phyloP scores from a whole-genome alignment of 2,329 filamentous ascomycete genomes.

The Aspergillus luchuensis region DNA sequence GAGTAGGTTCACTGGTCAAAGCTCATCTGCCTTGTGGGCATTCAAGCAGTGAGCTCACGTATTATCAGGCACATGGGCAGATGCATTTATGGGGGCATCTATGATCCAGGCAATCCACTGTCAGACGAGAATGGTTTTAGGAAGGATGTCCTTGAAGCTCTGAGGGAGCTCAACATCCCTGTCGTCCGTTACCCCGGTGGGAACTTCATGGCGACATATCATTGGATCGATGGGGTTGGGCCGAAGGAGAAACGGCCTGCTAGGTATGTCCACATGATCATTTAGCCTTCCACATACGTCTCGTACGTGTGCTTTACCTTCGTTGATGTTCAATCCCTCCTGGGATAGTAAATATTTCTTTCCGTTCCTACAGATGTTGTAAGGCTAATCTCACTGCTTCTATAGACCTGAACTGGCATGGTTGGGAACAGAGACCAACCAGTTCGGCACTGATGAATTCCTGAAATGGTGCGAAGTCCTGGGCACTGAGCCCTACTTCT shows the following conservation, averaged over 20 bases:
- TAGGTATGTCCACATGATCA: constrained; percentile 38
- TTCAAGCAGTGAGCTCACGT: constrained; percentile 15
- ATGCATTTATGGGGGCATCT: constrained; percentile 85
- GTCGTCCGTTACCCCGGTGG: constrained; percentile 81
- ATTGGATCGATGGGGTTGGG: constrained; percentile 81
- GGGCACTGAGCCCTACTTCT: constrained; percentile 75
- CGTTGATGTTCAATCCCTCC: too few relatives aligned
- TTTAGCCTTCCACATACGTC: background rate
- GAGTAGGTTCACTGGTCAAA: constrained; percentile 58
- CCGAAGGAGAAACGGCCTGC: constrained; percentile 68
- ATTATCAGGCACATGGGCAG: constrained; percentile 75
- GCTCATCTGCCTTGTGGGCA: background rate
- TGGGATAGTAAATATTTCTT: too few relatives aligned
- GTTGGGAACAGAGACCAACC: constrained; percentile 74
- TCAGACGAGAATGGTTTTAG: constrained; percentile 75
- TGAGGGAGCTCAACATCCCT: constrained; percentile 73
- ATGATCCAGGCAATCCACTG: constrained; percentile 73
- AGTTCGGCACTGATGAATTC: constrained; percentile 85
- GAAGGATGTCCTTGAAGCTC: constrained; percentile 72
- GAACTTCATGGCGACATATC: constrained; percentile 82
- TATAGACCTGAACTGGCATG: constrained; percentile 73
- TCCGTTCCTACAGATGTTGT: too few relatives aligned
- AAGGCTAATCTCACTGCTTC: background rate
- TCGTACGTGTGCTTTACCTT: too few relatives aligned
- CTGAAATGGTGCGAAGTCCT: constrained; percentile 76